Percentiles rank a stretch among this genome's conserved stretches.
Evolutionary conservation across 345 rosid species (phyloP).

Genomic region (Heritiera fomes): DNA sequence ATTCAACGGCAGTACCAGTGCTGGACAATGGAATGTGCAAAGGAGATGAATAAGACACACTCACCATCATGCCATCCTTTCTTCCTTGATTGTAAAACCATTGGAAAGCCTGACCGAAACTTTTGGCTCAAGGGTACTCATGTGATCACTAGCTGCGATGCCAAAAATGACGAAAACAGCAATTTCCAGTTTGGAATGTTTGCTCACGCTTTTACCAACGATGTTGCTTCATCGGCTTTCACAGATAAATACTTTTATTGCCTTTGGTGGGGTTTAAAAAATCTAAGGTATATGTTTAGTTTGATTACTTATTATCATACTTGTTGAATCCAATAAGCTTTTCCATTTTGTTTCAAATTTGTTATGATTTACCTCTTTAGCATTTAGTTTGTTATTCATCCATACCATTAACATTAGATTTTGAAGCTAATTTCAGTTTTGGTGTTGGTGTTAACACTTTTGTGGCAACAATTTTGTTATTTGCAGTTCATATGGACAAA

Average conservation of each 20-base stretch:
- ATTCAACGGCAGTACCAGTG: slow-evolving; percentile 68
- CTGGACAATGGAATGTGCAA: slow-evolving; percentile 57
- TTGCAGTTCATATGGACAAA: slow-evolving; percentile 86
- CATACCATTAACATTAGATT: neutral
- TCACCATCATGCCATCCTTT: slow-evolving; percentile 46
- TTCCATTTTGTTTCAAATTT: no score
- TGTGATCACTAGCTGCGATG: slow-evolving; percentile 54
- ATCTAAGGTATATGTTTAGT: slow-evolving; percentile 48
- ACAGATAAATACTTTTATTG: slow-evolving; percentile 71
- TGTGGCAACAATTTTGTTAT: slow-evolving; percentile 7
- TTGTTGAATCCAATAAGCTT: no score
- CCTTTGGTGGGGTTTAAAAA: slow-evolving; percentile 92
- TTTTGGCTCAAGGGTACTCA: slow-evolving; percentile 59
- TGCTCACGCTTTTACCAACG: slow-evolving; percentile 61
- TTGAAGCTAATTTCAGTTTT: neutral
- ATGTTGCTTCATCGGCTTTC: slow-evolving; percentile 60
- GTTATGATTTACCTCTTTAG: no score
- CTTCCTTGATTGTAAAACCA: slow-evolving; percentile 66
- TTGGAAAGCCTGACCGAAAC: slow-evolving; percentile 44
- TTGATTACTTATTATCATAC: no score
- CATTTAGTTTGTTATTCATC: neutral
- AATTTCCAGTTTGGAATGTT: slow-evolving; percentile 74
- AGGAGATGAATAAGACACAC: slow-evolving; percentile 52
- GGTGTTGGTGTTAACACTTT: slow-evolving; percentile 18
- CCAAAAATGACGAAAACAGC: slow-evolving; percentile 37